phyloP scores from a whole-genome alignment of 345 rosid species.

The Syzygium grande region DNA sequence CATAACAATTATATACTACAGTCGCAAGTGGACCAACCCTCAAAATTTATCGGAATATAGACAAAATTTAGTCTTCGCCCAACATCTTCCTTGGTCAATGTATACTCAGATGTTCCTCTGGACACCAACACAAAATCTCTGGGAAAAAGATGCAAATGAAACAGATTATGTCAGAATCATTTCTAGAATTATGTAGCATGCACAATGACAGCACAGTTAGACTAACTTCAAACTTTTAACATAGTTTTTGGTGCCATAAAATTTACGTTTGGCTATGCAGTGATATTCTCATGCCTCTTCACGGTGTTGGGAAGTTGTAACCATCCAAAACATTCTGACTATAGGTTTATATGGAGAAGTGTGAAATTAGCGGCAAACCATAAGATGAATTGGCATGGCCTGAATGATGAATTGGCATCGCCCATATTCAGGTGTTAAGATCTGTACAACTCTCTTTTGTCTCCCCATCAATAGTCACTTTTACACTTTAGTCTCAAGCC shows the following conservation, averaged over 20 bases:
- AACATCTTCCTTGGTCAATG: conserved; percentile 80
- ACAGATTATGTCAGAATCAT: background rate
- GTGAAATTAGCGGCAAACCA: background rate
- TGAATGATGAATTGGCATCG: background rate
- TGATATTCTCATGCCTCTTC: background rate
- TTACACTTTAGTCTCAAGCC: background rate
- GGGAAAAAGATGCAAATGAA: conserved; percentile 3
- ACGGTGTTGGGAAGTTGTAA: background rate
- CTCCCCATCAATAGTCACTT: background rate
- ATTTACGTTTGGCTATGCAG: background rate
- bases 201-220: background rate
- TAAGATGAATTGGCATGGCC: background rate
- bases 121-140: conserved; percentile 56
- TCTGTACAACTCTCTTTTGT: background rate
- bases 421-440: background rate
- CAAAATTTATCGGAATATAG: conserved; percentile 85
- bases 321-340: background rate
- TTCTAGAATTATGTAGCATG: background rate
- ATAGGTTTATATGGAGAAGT: background rate
- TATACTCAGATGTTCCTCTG: conserved; percentile 77
- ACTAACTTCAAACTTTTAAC: background rate
- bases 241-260: background rate
- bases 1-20: background rate
- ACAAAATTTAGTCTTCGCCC: conserved; percentile 63
- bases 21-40: conserved; percentile 46